Conservation (phyloP, 73 alveolate genomes). For the Paraurostyla sp. region DNA sequence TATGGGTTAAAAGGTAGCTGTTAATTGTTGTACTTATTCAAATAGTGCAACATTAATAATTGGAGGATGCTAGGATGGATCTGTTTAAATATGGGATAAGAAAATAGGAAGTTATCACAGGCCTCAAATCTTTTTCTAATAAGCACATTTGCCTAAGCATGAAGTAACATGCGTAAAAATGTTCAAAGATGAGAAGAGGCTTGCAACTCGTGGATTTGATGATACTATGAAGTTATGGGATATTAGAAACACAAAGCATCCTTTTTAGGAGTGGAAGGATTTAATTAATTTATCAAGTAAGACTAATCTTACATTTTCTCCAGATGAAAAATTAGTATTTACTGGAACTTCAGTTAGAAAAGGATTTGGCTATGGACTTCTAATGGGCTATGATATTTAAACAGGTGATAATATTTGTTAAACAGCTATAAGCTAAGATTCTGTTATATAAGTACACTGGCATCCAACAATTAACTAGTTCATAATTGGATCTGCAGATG, state of each 20-base stretch:
- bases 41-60: slow-evolving; percentile 45
- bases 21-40: slow-evolving; percentile 66
- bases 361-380: slow-evolving; percentile 9
- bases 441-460: slow-evolving; percentile 68
- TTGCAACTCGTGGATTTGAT: slow-evolving; percentile 89
- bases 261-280: slow-evolving; percentile 75
- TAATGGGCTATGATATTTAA: slow-evolving; percentile 14
- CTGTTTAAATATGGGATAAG: slow-evolving; percentile 76
- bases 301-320: slow-evolving; percentile 70
- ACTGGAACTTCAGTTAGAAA: slow-evolving; percentile 77
- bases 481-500: slow-evolving; percentile 76
- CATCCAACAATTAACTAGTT: slow-evolving; percentile 78
- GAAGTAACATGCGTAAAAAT: slow-evolving; percentile 85
- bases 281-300: slow-evolving; percentile 40
- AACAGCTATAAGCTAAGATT: slow-evolving; percentile 51
- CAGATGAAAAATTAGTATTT: slow-evolving; percentile 70
- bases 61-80: slow-evolving; percentile 78
- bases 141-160: slow-evolving; percentile 86
- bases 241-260: slow-evolving; percentile 80
- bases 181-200: slow-evolving; percentile 81
- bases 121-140: slow-evolving; percentile 84
- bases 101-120: slow-evolving; percentile 61
- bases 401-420: slow-evolving; percentile 35
- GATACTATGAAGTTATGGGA: slow-evolving; percentile 97
- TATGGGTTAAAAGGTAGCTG: slow-evolving; percentile 78